These are phyloP conservation scores for Kazachstania sp. DNA, from an alignment of 1,139 yeast species.

Conservation along the genomic window DNA sequence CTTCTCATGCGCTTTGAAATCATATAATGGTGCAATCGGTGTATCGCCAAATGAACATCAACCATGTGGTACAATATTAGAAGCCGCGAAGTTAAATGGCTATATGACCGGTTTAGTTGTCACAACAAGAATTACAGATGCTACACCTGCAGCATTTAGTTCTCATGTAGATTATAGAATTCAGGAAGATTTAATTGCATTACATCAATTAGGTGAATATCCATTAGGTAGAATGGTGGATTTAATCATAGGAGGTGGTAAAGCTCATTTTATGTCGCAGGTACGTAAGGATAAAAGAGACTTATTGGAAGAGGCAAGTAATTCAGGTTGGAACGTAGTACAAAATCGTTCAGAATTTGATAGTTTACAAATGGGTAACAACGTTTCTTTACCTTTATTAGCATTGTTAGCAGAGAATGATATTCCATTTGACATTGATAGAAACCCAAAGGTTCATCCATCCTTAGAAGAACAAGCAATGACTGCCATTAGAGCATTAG, in stretches of 20 bases:
- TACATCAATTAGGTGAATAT: slow-evolving; percentile 71
- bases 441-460: slow-evolving; percentile 51
- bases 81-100: slow-evolving; percentile 72
- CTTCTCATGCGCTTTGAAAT: slow-evolving; percentile 66
- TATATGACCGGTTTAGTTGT: slow-evolving; percentile 79
- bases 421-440: slow-evolving; percentile 74
- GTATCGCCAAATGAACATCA: slow-evolving; percentile 46
- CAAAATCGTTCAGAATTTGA: slow-evolving; percentile 52
- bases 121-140: slow-evolving; percentile 75
- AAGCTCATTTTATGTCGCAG: slow-evolving; percentile 60
- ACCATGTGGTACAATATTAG: slow-evolving; percentile 78
- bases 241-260: slow-evolving; percentile 81
- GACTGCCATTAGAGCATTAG: slow-evolving; percentile 59
- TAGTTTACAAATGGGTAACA: slow-evolving; percentile 43
- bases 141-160: slow-evolving; percentile 85
- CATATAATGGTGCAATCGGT: slow-evolving; percentile 80
- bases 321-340: slow-evolving; percentile 57
- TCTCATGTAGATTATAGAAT: slow-evolving; percentile 64
- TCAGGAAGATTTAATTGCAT: slow-evolving; percentile 77
- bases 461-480: slow-evolving; percentile 65
- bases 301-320: slow-evolving; percentile 50
- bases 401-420: slow-evolving; percentile 64
- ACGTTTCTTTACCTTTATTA: slow-evolving; percentile 60
- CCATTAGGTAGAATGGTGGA: slow-evolving; percentile 74
- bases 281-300: slow-evolving; percentile 53